Evolutionary conservation across 1,139 yeast species (phyloP).

Genomic region (Wickerhamiella infanticola): DNA sequence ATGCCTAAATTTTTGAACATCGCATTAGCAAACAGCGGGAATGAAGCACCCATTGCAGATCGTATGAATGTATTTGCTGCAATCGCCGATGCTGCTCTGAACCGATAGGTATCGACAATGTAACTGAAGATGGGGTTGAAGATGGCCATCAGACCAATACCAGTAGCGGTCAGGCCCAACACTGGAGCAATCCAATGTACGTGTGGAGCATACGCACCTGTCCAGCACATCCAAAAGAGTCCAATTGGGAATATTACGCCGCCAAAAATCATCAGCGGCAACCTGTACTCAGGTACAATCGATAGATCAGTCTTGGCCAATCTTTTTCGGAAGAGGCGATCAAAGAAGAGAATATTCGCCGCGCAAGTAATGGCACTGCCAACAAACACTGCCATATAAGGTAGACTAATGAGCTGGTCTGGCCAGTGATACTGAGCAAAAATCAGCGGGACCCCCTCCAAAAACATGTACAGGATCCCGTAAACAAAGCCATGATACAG

Average conservation of each 20-base stretch:
- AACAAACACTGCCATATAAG: slow-evolving; percentile 34
- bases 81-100: slow-evolving; percentile 74
- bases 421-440: slow-evolving; percentile 29
- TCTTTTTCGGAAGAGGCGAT: slow-evolving; percentile 18
- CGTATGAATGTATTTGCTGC: slow-evolving; percentile 81
- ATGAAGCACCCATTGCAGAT: slow-evolving; percentile 53
- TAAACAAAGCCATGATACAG: slow-evolving; percentile 44
- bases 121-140: slow-evolving; percentile 69
- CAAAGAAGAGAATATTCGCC: slow-evolving; percentile 20
- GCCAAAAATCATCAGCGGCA: slow-evolving; percentile 60
- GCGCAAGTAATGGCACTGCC: slow-evolving; percentile 31
- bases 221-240: slow-evolving; percentile 73
- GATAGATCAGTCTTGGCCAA: slow-evolving; percentile 28
- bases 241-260: slow-evolving; percentile 58
- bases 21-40: slow-evolving; percentile 64
- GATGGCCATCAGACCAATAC: slow-evolving; percentile 58
- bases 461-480: slow-evolving; percentile 44
- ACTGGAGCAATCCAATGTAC: slow-evolving; percentile 23
- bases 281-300: slow-evolving; percentile 62
- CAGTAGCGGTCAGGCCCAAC: slow-evolving; percentile 67
- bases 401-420: slow-evolving; percentile 26
- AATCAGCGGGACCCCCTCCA: slow-evolving; percentile 45
- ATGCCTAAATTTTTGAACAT: slow-evolving; percentile 64
- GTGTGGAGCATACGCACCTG: slow-evolving; percentile 51
- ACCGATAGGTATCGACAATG: slow-evolving; percentile 61